Evolutionary conservation across 2,329 filamentous ascomycete genomes (phyloP).

Genomic region (Elsinoe australis): DNA sequence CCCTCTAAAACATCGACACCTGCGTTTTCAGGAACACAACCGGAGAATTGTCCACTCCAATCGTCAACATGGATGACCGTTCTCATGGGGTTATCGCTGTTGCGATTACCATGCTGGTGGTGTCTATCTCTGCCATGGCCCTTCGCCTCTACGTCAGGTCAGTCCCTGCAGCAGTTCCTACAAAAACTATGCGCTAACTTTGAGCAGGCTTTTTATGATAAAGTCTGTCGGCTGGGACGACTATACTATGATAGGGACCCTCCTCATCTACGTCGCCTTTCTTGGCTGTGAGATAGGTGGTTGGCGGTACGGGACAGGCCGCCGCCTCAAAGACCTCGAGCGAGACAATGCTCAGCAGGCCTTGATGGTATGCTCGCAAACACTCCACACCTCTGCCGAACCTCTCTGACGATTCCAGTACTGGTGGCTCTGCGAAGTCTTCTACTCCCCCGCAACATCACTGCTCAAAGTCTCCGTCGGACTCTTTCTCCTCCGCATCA

Average conservation of each 20-base stretch:
- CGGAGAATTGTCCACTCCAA: no score
- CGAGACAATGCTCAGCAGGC: constrained; percentile 15
- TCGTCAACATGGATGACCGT: constrained; percentile 9
- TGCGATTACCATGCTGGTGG: constrained; percentile 33
- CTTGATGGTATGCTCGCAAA: constrained; percentile 4
- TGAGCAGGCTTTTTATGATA: not conserved
- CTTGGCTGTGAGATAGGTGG: constrained; percentile 30
- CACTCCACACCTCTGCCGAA: not conserved
- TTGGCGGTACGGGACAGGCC: constrained; percentile 30
- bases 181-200: not conserved
- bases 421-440: constrained; percentile 52
- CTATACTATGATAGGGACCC: constrained; percentile 29
- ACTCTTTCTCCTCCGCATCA: constrained; percentile 48
- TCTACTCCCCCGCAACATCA: constrained; percentile 44
- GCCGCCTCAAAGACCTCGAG: constrained; percentile 24
- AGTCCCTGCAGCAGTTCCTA: not conserved
- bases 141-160: constrained; percentile 32
- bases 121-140: constrained; percentile 33
- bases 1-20: no score
- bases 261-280: constrained; percentile 30
- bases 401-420: no score
- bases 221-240: constrained; percentile 31
- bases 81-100: constrained; percentile 20
- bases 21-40: no score
- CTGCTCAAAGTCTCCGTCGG: constrained; percentile 47